Base-by-base conservation (phyloP, 495 filamentous ascomycete species). In the Sporormia fimetaria region DNA sequence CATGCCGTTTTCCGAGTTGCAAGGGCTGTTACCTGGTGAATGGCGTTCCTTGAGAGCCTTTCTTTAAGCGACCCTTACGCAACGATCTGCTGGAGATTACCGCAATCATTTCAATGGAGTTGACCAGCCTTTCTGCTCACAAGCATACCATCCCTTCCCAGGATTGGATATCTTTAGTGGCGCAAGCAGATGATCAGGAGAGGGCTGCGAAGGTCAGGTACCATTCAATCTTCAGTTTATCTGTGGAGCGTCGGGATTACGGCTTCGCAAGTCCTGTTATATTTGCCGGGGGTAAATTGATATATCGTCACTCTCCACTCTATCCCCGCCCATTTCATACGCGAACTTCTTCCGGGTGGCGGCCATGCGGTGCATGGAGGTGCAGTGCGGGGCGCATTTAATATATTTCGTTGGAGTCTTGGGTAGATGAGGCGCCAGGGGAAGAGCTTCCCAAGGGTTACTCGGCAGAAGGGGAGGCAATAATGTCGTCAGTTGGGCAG, bases 231-330 rank as follows among this genome's bases (percentile, higher is more conserved):
- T 44, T 25, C 22, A n/a, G 5, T 44, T 44, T 33, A 45, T 45
- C n/a, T 35, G 20, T n/a, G 25, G 18, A 12, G 25, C 5, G 34
- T 37, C 42, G 42, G 42, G 20, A 45, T 23, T 21, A 21, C 42
- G 42, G 42, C 42, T 45, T 26, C 25, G 17, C 24, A 21, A 33
- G 33, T 32, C 42, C 33, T 37, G 9, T 23, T 21, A 45, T 31
- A 32, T 35, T 44, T 45, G 34, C 42, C 42, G 42, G 42, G 33
- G 18, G n/a, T n/a, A n/a, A n/a, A n/a, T n/a, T 31, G 15, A 6
- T 5, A 45, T 37, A 45, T 45, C 39, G 42, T 33, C 33, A n/a
- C n/a, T n/a, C 25, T 22, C 33, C 22, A 28, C 27, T 45, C 32
- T 37, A 24, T 20, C 11, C 17, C 12, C 14, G 21, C 3, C 6